A percentile compares a stretch with the other conserved stretches of the same genome.
Conservation (phyloP, 805 yeast species). For the Pichia phayaonensis region DNA sequence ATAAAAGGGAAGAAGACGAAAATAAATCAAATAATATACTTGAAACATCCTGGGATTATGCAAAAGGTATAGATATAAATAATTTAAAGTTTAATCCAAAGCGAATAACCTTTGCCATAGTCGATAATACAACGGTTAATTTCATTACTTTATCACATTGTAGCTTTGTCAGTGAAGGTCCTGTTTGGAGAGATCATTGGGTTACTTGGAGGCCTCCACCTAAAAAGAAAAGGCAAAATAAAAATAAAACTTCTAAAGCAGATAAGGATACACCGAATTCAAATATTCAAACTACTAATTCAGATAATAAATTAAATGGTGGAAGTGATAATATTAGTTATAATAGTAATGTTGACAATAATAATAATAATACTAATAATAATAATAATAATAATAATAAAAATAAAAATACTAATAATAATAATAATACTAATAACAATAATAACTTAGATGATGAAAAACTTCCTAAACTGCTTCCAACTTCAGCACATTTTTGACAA, state of each 20-base stretch:
- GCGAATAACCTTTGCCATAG: slow-evolving; percentile 51
- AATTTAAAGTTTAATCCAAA: slow-evolving; percentile 8
- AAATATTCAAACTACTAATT: background rate
- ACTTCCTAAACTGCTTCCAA: background rate
- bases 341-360: no score
- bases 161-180: slow-evolving; percentile 32
- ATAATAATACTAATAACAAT: no score
- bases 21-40: background rate
- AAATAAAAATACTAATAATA: no score
- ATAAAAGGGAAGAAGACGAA: background rate
- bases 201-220: slow-evolving; percentile 10
- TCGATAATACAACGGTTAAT: slow-evolving; percentile 69
- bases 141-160: slow-evolving; percentile 48
- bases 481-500: slow-evolving; percentile 7
- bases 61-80: slow-evolving; percentile 10
- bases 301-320: background rate
- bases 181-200: slow-evolving; percentile 26
- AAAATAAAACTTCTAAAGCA: background rate
- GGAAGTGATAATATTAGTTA: no score
- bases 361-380: background rate
- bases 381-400: background rate
- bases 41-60: slow-evolving; percentile 9
- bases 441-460: no score
- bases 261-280: background rate
- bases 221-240: background rate